Evolutionary conservation across 1,284 basidiomycete genomes (phyloP), one percentile per base, ranked within the genome.

Genomic region (Omphalotus olearius): DNA sequence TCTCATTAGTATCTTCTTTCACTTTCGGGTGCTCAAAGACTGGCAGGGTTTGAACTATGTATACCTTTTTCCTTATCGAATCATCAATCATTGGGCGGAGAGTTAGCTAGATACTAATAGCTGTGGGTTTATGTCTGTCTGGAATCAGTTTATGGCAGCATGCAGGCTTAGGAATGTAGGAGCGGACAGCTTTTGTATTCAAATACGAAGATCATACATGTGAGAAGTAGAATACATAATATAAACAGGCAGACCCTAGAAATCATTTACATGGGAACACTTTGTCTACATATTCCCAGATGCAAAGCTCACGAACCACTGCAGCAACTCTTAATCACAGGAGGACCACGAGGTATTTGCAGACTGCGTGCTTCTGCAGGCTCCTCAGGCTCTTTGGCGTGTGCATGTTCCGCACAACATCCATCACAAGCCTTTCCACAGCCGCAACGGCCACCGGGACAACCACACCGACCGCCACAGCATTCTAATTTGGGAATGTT

Each of bases 401-500:
- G 47, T 18, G 23, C 46, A 54, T 69, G 66, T 13, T 66, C 64
- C 20, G 59, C 61, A 60, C 74, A 79, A 56, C 76, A 76, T 13
- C 80, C 81, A 51, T 70, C 67, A 57, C 82, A 85, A 33, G 66
- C 66, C 23, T 72, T 65, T 11, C 74, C 72, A 62, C 84, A 85
- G 26, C 59, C 66, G 57, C 85, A 85, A 36, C 57, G 60, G 2
- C 73, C 79, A 41, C 65, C 64, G 0, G 76, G 74, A 60, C 84
- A 85, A 35, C 65, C 69, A 57, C 85, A 85, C 28, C 68, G 66
- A 2, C 83, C 83, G 2, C 74, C 76, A 61, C 84, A 86, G 57
- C 83, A 86, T 59, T 82, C 76, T 52, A 85, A 67, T 62, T 82
- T 84, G n/a, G 83, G 84, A 11, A 86, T 60, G 47, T 69, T 73